A percentile compares a stretch with the other conserved stretches of the same genome.
phyloP scores from a whole-genome alignment of 768 basidiomycete genomes.

The Tubosaeta sp. region DNA sequence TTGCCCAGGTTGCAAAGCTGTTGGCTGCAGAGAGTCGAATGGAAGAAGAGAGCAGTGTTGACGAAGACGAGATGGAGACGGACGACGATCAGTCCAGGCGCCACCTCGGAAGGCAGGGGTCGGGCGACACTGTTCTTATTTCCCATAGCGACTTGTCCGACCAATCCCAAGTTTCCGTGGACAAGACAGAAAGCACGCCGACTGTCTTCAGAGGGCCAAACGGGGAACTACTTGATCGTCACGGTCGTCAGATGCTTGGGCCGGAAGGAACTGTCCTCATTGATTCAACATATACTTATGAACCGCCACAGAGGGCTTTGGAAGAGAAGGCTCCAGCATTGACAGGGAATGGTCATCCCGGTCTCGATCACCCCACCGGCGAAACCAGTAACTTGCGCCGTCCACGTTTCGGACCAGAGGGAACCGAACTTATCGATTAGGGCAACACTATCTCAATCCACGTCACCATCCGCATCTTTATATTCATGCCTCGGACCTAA shows the following conservation, averaged over 20 bases:
- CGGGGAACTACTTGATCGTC: slow-evolving; percentile 17
- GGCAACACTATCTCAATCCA: neutral
- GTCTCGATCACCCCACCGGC: neutral
- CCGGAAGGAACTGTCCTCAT: slow-evolving; percentile 21
- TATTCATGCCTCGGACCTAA: neutral
- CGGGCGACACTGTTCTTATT: slow-evolving; percentile 10
- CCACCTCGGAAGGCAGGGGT: slow-evolving; percentile 5
- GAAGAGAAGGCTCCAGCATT: neutral
- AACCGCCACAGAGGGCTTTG: neutral
- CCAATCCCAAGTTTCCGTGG: neutral
- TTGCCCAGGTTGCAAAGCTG: slow-evolving; percentile 10
- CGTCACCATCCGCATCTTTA: too few species aligned
- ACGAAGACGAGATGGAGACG: slow-evolving; percentile 19
- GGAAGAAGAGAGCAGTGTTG: slow-evolving; percentile 8
- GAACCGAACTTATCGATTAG: slow-evolving; percentile 22
- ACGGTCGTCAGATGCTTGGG: slow-evolving; percentile 19
- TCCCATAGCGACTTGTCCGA: neutral
- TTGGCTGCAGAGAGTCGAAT: slow-evolving; percentile 5
- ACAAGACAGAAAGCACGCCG: neutral
- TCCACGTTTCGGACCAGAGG: slow-evolving; percentile 18
- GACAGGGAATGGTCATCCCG: neutral
- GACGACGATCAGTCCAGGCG: neutral
- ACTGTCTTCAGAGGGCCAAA: slow-evolving; percentile 14
- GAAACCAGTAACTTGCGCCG: neutral
- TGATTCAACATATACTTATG: neutral